These are phyloP conservation scores for Selaginella tamariscina DNA, from an alignment of 75 land plant species.

Conservation along the genomic window DNA sequence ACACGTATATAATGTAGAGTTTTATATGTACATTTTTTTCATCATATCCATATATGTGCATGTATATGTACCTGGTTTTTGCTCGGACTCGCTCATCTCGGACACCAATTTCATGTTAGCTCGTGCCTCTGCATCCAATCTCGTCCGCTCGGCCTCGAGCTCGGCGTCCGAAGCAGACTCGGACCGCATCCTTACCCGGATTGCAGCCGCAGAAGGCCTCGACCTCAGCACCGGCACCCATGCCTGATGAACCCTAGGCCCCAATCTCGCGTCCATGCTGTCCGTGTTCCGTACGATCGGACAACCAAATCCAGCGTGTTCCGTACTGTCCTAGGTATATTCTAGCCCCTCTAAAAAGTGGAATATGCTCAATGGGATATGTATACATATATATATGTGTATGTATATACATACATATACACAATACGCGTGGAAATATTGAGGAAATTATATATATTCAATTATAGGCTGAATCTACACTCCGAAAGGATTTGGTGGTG, in stretches of 20 bases:
- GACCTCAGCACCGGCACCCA: neutral
- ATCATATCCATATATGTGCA: too few relatives aligned
- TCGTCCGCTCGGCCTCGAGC: conserved; percentile 52
- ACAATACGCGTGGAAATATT: too few relatives aligned
- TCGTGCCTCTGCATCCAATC: conserved; percentile 57
- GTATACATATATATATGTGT: neutral
- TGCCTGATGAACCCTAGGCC: neutral
- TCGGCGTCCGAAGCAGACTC: neutral
- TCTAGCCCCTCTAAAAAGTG: neutral
- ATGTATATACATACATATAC: too few relatives aligned
- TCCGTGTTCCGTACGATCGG: neutral
- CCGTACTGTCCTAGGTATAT: neutral
- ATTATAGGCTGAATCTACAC: too few relatives aligned
- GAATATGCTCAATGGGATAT: neutral
- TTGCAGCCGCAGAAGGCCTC: too few relatives aligned
- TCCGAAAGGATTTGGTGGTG: neutral
- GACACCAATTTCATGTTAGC: conserved; percentile 40
- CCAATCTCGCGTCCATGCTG: neutral
- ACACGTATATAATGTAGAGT: too few relatives aligned
- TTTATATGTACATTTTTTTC: too few relatives aligned
- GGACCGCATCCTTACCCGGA: neutral
- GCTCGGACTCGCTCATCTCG: neutral
- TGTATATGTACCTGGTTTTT: too few relatives aligned
- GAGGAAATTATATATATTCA: too few relatives aligned
- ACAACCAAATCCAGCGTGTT: neutral